A percentile compares a stretch with the other conserved stretches of the same genome.
These are phyloP conservation scores for Raphanus raphanistrum DNA, from an alignment of 345 rosid genomes.

Conservation along the genomic window DNA sequence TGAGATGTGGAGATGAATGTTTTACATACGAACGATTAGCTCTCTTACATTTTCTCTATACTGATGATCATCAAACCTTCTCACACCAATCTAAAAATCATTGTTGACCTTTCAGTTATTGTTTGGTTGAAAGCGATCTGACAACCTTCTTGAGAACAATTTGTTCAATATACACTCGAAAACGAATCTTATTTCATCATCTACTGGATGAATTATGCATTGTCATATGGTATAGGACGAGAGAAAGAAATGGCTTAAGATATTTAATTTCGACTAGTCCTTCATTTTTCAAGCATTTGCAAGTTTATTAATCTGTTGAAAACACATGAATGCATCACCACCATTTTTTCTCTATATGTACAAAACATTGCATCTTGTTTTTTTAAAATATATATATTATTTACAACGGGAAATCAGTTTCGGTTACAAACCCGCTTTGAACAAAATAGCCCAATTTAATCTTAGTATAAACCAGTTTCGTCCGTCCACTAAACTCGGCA, in stretches of 20 bases:
- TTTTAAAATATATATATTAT: no score
- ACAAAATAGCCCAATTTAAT: no score
- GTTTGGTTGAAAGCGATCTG: constrained; percentile 14
- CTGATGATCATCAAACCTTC: constrained; percentile 5
- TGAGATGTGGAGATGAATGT: constrained; percentile 11
- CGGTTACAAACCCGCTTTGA: no score
- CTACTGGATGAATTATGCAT: background rate
- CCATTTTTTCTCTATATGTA: background rate
- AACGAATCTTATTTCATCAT: constrained; percentile 28
- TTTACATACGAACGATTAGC: background rate
- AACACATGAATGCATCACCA: background rate
- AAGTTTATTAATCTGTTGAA: background rate
- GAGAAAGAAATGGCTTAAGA: background rate
- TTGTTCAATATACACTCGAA: constrained; percentile 4
- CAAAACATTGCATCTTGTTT: constrained; percentile 1
- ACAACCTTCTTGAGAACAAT: constrained; percentile 5
- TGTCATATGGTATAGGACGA: background rate
- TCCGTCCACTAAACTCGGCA: no score
- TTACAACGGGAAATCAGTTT: no score
- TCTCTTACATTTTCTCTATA: background rate
- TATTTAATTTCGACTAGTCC: background rate
- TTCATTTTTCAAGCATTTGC: background rate
- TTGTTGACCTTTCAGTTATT: constrained; percentile 14
- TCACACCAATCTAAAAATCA: constrained; percentile 5
- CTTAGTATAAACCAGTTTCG: no score